phyloP scores from a whole-genome alignment of 1,284 basidiomycete species.

The Paramarasmius palmivorus region DNA sequence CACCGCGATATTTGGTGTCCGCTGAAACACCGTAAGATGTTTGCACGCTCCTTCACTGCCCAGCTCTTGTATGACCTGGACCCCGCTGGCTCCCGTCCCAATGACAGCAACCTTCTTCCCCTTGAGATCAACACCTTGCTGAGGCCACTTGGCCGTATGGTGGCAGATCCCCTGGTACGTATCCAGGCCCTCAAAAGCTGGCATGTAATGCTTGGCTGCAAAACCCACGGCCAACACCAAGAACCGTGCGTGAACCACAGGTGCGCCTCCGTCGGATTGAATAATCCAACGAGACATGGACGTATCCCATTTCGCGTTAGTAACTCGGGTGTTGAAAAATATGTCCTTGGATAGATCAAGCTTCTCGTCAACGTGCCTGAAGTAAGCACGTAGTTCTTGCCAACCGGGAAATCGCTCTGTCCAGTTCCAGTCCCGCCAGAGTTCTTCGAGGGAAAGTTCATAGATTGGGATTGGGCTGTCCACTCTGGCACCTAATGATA shows the following conservation, averaged over 20 bases:
- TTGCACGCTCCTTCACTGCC: conserved; percentile 18
- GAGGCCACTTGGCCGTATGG: conserved; percentile 26
- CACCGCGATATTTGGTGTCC: conserved; percentile 25
- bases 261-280: conserved; percentile 17
- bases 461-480: conserved; percentile 21
- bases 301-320: conserved; percentile 22
- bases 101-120: conserved; percentile 27
- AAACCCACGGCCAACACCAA: conserved; percentile 23
- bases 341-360: conserved; percentile 25
- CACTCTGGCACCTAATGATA: conserved; percentile 9
- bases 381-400: conserved; percentile 24
- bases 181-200: conserved; percentile 21
- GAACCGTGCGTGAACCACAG: conserved; percentile 18
- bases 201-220: conserved; percentile 21
- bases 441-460: conserved; percentile 22
- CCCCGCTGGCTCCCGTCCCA: conserved; percentile 28
- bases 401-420: conserved; percentile 22
- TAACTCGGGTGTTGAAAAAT: conserved; percentile 23
- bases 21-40: conserved; percentile 28
- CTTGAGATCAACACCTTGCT: conserved; percentile 19
- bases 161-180: conserved; percentile 24
- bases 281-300: conserved; percentile 22
- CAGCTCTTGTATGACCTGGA: conserved; percentile 26
- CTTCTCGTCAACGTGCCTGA: conserved; percentile 24
- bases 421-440: conserved; percentile 28